These are phyloP conservation scores for Alternaria longipes DNA, from an alignment of 2,329 filamentous ascomycete genomes.

Conservation along the genomic window DNA sequence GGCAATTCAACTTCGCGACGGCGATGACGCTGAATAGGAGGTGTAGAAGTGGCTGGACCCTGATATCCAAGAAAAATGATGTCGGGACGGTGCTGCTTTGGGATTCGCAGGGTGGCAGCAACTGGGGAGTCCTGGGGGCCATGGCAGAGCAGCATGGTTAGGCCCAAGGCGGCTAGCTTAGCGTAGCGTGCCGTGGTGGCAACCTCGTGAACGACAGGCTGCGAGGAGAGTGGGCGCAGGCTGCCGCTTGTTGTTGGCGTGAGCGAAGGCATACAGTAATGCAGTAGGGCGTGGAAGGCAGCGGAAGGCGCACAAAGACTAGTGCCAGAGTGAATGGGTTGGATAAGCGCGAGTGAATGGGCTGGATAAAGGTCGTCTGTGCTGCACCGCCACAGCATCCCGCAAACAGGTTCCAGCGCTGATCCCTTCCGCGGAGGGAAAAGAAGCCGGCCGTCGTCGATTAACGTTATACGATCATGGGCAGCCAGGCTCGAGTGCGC, in stretches of 20 bases:
- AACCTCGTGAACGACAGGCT: not conserved
- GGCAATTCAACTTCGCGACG: not conserved
- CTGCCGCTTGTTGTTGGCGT: not conserved
- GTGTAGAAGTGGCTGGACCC: slow-evolving; percentile 1
- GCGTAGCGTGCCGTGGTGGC: not conserved
- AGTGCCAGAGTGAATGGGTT: not conserved
- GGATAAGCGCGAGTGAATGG: not conserved
- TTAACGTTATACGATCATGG: slow-evolving; percentile 32
- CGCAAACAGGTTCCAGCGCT: slow-evolving; percentile 16
- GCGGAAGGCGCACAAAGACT: not conserved
- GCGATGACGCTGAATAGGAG: not conserved
- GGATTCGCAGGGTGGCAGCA: not conserved
- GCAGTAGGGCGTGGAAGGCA: not conserved
- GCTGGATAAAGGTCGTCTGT: not conserved
- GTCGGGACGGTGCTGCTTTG: not conserved
- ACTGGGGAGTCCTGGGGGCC: not conserved
- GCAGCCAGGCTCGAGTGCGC: slow-evolving; percentile 39
- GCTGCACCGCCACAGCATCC: slow-evolving; percentile 22
- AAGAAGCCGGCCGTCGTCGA: slow-evolving; percentile 7
- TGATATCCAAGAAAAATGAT: not conserved
- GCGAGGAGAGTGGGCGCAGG: not conserved
- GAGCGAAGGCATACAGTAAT: too few relatives aligned
- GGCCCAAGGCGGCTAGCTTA: not conserved
- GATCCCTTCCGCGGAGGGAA: slow-evolving; percentile 20
- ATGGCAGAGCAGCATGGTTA: not conserved